phyloP scores from a whole-genome alignment of 2,329 filamentous ascomycete genomes.

The Cercospora sesami region DNA sequence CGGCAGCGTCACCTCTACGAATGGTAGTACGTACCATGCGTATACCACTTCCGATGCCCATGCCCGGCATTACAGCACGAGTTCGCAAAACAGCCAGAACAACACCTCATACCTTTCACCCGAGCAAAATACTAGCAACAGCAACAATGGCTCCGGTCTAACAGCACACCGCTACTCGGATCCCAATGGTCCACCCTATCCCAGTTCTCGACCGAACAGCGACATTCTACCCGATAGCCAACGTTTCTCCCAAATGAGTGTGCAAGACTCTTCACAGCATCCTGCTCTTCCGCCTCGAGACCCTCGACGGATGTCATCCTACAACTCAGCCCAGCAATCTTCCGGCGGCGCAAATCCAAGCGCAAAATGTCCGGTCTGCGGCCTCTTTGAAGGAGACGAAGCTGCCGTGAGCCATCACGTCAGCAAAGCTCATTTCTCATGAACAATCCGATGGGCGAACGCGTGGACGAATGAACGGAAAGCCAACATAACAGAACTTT shows the following conservation, averaged over 20 bases:
- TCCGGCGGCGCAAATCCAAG: not conserved
- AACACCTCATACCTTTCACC: not conserved
- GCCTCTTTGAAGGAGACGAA: constrained; percentile 38
- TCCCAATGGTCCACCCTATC: constrained; percentile 16
- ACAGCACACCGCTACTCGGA: constrained; percentile 16
- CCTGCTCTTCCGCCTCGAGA: constrained; percentile 10
- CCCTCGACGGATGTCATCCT: not conserved
- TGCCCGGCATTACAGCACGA: constrained; percentile 2
- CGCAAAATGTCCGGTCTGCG: constrained; percentile 37
- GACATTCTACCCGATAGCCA: constrained; percentile 29
- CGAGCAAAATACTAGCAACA: not conserved
- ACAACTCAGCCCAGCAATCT: not conserved
- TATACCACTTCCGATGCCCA: constrained; percentile 12
- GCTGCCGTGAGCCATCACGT: constrained; percentile 40
- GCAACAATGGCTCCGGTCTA: not conserved
- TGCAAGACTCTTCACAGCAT: constrained; percentile 17
- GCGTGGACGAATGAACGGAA: not conserved
- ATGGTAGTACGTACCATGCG: constrained; percentile 11
- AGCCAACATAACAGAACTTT: not conserved
- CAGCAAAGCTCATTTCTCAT: constrained; percentile 34
- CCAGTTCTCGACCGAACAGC: constrained; percentile 19
- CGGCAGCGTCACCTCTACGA: constrained; percentile 13
- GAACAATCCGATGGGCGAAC: not conserved
- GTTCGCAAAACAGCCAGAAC: constrained; percentile 5
- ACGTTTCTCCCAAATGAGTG: constrained; percentile 25